These are phyloP conservation scores for Fibroporia radiculosa DNA, from an alignment of 768 basidiomycete species.

Conservation along the genomic window DNA sequence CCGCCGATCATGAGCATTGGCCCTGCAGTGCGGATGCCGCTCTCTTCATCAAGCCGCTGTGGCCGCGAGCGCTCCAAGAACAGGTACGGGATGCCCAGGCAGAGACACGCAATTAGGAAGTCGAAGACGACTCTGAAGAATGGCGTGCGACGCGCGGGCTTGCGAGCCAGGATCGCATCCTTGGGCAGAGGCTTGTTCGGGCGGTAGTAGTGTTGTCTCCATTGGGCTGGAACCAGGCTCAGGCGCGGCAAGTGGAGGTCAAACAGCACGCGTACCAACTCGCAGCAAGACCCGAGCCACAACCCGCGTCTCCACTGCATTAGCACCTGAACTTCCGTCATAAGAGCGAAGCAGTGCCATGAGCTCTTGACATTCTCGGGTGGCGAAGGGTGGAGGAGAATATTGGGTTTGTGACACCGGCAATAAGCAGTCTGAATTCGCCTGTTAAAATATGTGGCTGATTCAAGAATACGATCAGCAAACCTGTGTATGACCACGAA, in stretches of 20 bases:
- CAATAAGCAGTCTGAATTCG: conserved; percentile 56
- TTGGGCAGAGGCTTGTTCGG: conserved; percentile 58
- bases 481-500: conserved; percentile 77
- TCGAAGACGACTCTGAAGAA: conserved; percentile 48
- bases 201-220: conserved; percentile 66
- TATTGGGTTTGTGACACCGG: too few species aligned
- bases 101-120: conserved; percentile 53
- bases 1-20: conserved; percentile 60
- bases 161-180: conserved; percentile 30
- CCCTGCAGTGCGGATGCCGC: conserved; percentile 36
- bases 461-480: background rate
- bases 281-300: conserved; percentile 63
- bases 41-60: conserved; percentile 53
- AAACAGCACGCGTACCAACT: conserved; percentile 40
- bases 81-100: conserved; percentile 74
- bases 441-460: background rate
- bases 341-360: conserved; percentile 48
- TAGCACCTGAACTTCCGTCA: conserved; percentile 34
- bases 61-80: conserved; percentile 49
- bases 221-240: conserved; percentile 37
- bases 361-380: conserved; percentile 73
- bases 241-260: background rate
- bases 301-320: conserved; percentile 50
- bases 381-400: conserved; percentile 59
- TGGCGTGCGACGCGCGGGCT: conserved; percentile 26